Percentiles rank a stretch among this genome's conserved stretches.
These are phyloP conservation scores for Dunaliella sp. DNA, from an alignment of 139 green algal genomes.

Conservation along the genomic window DNA sequence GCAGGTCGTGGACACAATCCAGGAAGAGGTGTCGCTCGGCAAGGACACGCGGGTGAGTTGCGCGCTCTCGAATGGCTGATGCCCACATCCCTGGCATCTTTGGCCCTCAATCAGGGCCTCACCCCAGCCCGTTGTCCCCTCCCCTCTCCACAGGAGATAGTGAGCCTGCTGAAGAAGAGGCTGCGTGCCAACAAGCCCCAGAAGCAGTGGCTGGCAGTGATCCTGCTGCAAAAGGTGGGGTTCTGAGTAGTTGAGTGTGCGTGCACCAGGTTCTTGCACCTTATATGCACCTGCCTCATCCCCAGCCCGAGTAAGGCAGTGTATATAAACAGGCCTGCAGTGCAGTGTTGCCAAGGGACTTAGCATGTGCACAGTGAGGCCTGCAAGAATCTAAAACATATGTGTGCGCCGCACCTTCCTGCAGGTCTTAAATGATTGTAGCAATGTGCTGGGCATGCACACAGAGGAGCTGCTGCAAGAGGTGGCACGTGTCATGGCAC, in stretches of 20 bases:
- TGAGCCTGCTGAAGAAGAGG: constrained; percentile 39
- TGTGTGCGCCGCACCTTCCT: neutral
- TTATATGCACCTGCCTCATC: too few relatives aligned
- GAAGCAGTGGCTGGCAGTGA: constrained; percentile 58
- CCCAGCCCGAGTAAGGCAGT: too few relatives aligned
- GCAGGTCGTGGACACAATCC: constrained; percentile 48
- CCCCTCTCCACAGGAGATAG: constrained; percentile 44
- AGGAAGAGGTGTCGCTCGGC: constrained; percentile 28
- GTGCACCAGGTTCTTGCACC: too few relatives aligned
- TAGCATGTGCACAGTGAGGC: too few relatives aligned
- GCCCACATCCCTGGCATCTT: too few relatives aligned
- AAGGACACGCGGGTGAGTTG: constrained; percentile 44
- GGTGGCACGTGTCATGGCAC: constrained; percentile 42
- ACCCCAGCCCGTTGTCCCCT: too few relatives aligned
- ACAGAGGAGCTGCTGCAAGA: constrained; percentile 55
- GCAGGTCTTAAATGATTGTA: constrained; percentile 52
- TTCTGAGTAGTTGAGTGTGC: too few relatives aligned
- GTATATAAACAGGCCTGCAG: too few relatives aligned
- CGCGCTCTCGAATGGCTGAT: too few relatives aligned
- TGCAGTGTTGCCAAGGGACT: too few relatives aligned
- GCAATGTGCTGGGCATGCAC: constrained; percentile 23
- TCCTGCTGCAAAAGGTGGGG: constrained; percentile 50
- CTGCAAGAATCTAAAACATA: too few relatives aligned
- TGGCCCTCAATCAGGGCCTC: too few relatives aligned
- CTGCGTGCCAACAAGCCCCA: constrained; percentile 60